Conservation (phyloP, 106 monocot genomes). For the Posidonia australis region DNA sequence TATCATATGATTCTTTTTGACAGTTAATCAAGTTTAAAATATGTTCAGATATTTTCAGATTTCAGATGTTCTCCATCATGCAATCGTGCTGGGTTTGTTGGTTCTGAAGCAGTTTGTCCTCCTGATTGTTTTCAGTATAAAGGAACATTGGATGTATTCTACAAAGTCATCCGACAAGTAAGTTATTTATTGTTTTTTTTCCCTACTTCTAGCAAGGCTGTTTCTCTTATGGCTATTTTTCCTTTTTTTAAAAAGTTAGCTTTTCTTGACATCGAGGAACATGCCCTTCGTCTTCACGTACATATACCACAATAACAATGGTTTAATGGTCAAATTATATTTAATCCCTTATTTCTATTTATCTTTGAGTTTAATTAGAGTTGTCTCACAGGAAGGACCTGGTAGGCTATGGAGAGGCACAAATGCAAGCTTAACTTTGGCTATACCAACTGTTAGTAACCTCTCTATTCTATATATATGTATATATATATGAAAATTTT, state of each 20-base stretch:
- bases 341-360: not conserved
- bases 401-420: constrained; percentile 82
- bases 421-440: constrained; percentile 66
- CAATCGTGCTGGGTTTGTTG: constrained; percentile 55
- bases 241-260: too few relatives aligned
- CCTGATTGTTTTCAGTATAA: constrained; percentile 93
- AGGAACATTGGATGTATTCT: constrained; percentile 89
- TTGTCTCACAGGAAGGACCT: constrained; percentile 58
- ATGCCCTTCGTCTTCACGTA: too few relatives aligned
- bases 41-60: constrained; percentile 46
- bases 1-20: too few relatives aligned
- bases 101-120: constrained; percentile 61
- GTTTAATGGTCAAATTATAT: too few relatives aligned
- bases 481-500: too few relatives aligned
- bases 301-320: too few relatives aligned
- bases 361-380: not conserved
- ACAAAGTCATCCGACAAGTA: constrained; percentile 87
- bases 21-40: too few relatives aligned
- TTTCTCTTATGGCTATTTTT: too few relatives aligned
- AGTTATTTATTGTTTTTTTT: too few relatives aligned
- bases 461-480: not conserved
- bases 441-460: constrained; percentile 66
- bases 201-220: too few relatives aligned
- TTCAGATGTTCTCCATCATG: constrained; percentile 89
- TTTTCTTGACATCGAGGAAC: too few relatives aligned